Evolutionary conservation across 164 flowering plant species (phyloP).

Genomic region (Vitis rotundifolia): DNA sequence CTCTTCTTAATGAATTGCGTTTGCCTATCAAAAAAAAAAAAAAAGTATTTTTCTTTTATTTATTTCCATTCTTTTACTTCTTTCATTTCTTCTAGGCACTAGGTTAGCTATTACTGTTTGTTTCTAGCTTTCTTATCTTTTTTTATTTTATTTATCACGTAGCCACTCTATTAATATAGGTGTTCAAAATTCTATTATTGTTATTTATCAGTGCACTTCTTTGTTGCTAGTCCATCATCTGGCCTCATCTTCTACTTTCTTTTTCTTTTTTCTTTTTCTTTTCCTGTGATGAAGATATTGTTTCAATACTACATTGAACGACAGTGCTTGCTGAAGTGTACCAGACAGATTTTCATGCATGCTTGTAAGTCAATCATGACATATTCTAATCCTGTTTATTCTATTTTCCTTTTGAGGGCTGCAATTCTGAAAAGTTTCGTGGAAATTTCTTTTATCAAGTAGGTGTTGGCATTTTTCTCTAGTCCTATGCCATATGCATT

Average conservation of each 20-base stretch:
- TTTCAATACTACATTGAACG: conserved; percentile 83
- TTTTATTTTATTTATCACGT: background rate
- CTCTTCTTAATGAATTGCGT: too few species aligned
- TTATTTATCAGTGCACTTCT: background rate
- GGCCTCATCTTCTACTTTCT: background rate
- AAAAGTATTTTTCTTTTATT: too few species aligned
- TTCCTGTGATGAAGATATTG: conserved; percentile 43
- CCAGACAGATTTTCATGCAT: conserved; percentile 66
- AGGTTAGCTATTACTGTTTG: background rate
- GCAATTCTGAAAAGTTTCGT: too few species aligned
- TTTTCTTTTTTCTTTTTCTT: conserved; percentile 4
- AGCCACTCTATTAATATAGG: background rate
- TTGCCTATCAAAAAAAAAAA: too few species aligned
- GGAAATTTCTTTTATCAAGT: too few species aligned
- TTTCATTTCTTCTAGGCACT: too few species aligned
- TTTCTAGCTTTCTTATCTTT: background rate
- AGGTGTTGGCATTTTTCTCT: too few species aligned
- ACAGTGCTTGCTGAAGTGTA: conserved; percentile 95
- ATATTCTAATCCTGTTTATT: conserved; percentile 5
- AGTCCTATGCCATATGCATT: too few species aligned
- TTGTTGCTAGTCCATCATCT: background rate
- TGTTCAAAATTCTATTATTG: background rate
- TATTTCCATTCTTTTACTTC: too few species aligned
- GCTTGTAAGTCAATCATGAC: conserved; percentile 53
- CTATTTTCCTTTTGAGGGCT: background rate